phyloP scores from a whole-genome alignment of 495 filamentous ascomycete genomes.

The Tuber brumale region DNA sequence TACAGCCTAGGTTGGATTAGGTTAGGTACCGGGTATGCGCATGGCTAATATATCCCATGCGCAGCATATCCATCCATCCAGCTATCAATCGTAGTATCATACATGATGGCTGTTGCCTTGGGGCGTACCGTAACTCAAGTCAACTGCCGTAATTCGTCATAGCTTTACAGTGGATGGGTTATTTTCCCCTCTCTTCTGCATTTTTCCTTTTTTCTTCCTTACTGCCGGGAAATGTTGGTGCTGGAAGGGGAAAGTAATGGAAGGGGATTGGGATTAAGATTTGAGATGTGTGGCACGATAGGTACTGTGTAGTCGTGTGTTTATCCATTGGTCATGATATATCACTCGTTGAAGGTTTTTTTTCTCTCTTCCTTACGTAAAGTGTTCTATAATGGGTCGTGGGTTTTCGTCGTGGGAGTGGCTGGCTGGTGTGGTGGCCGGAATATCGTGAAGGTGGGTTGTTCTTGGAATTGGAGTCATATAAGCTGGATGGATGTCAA shows the following conservation, averaged over 20 bases:
- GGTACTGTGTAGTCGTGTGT: too few relatives aligned
- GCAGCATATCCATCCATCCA: background rate
- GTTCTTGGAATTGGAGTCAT: too few relatives aligned
- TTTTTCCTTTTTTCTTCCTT: background rate
- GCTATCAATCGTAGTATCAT: background rate
- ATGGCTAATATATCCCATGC: background rate
- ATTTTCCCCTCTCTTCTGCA: background rate
- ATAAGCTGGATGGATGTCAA: background rate
- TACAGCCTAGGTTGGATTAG: background rate
- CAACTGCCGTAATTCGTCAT: background rate
- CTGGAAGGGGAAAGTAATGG: too few relatives aligned
- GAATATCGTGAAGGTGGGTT: too few relatives aligned
- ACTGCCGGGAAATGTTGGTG: background rate
- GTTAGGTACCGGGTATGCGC: slow-evolving; percentile 1
- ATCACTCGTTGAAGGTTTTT: too few relatives aligned
- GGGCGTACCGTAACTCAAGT: background rate
- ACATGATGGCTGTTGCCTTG: background rate
- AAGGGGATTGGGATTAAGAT: background rate
- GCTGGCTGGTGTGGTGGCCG: too few relatives aligned
- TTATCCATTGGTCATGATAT: too few relatives aligned
- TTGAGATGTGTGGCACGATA: too few relatives aligned
- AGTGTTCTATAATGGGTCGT: too few relatives aligned
- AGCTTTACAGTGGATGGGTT: background rate
- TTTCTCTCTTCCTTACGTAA: too few relatives aligned
- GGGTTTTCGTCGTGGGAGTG: too few relatives aligned